phyloP scores from a whole-genome alignment of 768 basidiomycete species.

The Pleurotus salmoneostramineus region DNA sequence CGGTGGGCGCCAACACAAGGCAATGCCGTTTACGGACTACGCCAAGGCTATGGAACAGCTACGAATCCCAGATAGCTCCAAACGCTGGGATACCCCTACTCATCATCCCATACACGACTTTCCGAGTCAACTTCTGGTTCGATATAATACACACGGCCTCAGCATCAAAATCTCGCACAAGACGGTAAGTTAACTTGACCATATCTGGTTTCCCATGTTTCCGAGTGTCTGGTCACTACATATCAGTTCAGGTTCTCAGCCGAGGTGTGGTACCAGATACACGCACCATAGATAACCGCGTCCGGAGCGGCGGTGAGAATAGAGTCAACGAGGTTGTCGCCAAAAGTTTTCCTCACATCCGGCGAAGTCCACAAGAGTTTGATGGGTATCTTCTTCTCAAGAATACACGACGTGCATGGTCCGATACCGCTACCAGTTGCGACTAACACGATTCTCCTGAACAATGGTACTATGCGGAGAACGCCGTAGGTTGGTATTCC shows the following conservation, averaged over 20 bases:
- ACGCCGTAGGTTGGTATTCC: conserved; percentile 49
- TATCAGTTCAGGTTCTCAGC: not conserved
- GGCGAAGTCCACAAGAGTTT: conserved; percentile 40
- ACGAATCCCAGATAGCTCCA: conserved; percentile 39
- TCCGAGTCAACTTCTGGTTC: conserved; percentile 33
- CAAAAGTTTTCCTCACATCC: conserved; percentile 35
- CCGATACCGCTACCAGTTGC: conserved; percentile 57
- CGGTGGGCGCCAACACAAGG: too few relatives aligned
- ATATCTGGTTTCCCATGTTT: conserved; percentile 34
- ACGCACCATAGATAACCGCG: conserved; percentile 28
- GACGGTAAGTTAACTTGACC: conserved; percentile 31
- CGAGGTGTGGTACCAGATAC: not conserved
- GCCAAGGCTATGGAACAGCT: conserved; percentile 2
- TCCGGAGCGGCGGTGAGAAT: conserved; percentile 34
- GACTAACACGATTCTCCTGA: conserved; percentile 48
- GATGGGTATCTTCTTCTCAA: conserved; percentile 29
- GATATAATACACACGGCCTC: conserved; percentile 40
- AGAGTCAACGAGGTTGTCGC: conserved; percentile 32
- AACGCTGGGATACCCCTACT: conserved; percentile 37
- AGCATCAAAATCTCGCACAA: conserved; percentile 32
- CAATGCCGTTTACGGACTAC: too few relatives aligned
- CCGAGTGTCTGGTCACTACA: conserved; percentile 25
- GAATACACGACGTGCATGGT: conserved; percentile 35
- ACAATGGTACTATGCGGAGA: conserved; percentile 42
- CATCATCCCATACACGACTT: conserved; percentile 36